phyloP scores from a whole-genome alignment of 108 stramenopile species.

The Nitzschia inconspicua region DNA sequence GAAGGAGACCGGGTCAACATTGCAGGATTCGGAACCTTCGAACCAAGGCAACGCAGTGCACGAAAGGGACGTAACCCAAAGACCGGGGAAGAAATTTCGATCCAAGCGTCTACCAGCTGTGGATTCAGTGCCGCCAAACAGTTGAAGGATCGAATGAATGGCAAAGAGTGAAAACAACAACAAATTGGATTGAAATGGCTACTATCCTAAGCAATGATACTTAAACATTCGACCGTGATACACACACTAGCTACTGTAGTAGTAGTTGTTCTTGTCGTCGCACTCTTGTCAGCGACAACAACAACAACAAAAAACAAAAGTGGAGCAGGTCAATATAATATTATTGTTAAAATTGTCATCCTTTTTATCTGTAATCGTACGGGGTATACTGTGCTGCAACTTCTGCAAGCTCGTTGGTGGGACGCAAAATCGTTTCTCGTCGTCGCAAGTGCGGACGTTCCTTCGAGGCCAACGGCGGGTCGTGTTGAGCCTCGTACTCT shows the following conservation, averaged over 20 bases:
- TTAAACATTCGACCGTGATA: no score
- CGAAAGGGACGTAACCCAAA: slow-evolving; percentile 89
- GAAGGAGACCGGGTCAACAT: slow-evolving; percentile 67
- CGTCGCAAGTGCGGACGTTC: slow-evolving; percentile 33
- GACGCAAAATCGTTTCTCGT: slow-evolving; percentile 22
- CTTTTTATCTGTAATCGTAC: neutral
- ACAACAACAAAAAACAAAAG: neutral
- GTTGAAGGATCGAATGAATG: slow-evolving; percentile 85
- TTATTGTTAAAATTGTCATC: neutral
- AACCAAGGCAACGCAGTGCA: slow-evolving; percentile 65
- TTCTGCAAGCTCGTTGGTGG: neutral
- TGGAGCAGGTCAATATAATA: neutral
- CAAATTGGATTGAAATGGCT: neutral
- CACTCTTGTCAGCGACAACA: no score
- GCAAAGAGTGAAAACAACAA: slow-evolving; percentile 6
- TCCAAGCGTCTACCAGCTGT: slow-evolving; percentile 66
- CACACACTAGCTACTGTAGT: no score
- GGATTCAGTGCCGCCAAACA: slow-evolving; percentile 81
- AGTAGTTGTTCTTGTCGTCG: no score
- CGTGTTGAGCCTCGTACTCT: slow-evolving; percentile 30
- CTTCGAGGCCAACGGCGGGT: slow-evolving; percentile 31
- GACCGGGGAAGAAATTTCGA: slow-evolving; percentile 86
- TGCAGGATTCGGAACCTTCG: slow-evolving; percentile 90
- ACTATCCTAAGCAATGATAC: neutral
- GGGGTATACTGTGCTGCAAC: neutral